A percentile compares a stretch with the other conserved stretches of the same genome.
Conservation (phyloP, 1,284 basidiomycete species). For the Clitocybe nebularis region DNA sequence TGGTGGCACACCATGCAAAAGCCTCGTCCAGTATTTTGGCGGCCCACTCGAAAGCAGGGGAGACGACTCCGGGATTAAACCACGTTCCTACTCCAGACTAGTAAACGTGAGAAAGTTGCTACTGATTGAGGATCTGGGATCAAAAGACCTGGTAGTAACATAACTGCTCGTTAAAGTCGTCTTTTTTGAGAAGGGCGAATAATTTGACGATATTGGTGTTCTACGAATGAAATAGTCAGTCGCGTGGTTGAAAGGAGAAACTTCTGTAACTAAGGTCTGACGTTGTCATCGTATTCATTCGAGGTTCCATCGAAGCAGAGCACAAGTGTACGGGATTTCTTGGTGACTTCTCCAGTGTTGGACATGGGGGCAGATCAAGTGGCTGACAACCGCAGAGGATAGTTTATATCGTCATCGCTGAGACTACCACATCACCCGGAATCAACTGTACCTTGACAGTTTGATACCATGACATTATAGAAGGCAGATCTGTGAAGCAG, state of each 20-base stretch:
- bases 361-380: slow-evolving; percentile 10
- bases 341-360: slow-evolving; percentile 14
- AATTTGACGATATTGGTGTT: slow-evolving; percentile 73
- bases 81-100: slow-evolving; percentile 65
- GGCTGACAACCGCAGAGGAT: too few relatives aligned
- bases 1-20: slow-evolving; percentile 49
- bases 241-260: too few relatives aligned
- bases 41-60: slow-evolving; percentile 43
- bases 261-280: too few relatives aligned
- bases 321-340: slow-evolving; percentile 41
- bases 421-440: too few relatives aligned
- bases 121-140: not conserved
- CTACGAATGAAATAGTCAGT: slow-evolving; percentile 27
- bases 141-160: slow-evolving; percentile 61
- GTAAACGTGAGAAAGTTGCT: not conserved
- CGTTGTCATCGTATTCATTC: slow-evolving; percentile 40
- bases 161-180: slow-evolving; percentile 49
- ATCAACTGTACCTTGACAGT: too few relatives aligned
- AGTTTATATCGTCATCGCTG: too few relatives aligned
- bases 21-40: slow-evolving; percentile 55
- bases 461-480: too few relatives aligned
- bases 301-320: slow-evolving; percentile 66
- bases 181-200: slow-evolving; percentile 58
- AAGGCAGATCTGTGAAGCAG: too few relatives aligned
- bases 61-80: slow-evolving; percentile 49